Conservation (phyloP, 75 land plant species). For the Pinus taeda region DNA sequence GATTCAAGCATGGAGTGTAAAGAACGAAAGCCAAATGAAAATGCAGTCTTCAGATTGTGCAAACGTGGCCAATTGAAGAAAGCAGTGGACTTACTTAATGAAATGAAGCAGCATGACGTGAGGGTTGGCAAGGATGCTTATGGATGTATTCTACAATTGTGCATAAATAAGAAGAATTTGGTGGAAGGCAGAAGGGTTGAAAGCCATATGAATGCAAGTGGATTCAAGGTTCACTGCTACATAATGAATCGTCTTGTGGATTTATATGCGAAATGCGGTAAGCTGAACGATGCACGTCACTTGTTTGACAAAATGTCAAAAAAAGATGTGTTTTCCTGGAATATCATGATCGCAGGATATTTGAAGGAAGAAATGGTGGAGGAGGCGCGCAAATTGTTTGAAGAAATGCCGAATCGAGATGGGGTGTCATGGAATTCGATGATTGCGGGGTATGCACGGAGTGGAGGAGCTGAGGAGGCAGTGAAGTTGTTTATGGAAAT, state of each 20-base stretch:
- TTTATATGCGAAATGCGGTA: constrained; percentile 26
- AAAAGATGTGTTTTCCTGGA: constrained; percentile 41
- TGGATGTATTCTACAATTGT: neutral
- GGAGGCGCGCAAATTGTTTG: constrained; percentile 30
- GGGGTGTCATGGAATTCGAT: constrained; percentile 48
- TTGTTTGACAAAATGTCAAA: constrained; percentile 46
- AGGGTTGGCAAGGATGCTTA: neutral
- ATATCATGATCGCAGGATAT: constrained; percentile 33
- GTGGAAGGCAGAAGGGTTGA: constrained; percentile 1
- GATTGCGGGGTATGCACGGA: constrained; percentile 21
- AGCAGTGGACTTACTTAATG: neutral
- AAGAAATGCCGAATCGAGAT: constrained; percentile 26
- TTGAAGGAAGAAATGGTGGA: constrained; percentile 13
- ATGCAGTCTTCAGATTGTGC: neutral
- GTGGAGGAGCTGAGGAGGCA: constrained; percentile 12
- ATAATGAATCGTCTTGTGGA: neutral
- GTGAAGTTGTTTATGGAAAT: constrained; percentile 20
- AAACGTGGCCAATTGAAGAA: neutral
- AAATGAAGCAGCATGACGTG: neutral
- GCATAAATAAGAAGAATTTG: neutral
- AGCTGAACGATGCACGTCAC: constrained; percentile 30
- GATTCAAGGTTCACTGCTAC: neutral
- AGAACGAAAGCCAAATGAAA: neutral
- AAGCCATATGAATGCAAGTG: neutral
- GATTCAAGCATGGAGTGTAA: neutral